These are phyloP conservation scores for Phyllosticta citriasiana DNA, from an alignment of 2,329 filamentous ascomycete genomes.

Conservation along the genomic window DNA sequence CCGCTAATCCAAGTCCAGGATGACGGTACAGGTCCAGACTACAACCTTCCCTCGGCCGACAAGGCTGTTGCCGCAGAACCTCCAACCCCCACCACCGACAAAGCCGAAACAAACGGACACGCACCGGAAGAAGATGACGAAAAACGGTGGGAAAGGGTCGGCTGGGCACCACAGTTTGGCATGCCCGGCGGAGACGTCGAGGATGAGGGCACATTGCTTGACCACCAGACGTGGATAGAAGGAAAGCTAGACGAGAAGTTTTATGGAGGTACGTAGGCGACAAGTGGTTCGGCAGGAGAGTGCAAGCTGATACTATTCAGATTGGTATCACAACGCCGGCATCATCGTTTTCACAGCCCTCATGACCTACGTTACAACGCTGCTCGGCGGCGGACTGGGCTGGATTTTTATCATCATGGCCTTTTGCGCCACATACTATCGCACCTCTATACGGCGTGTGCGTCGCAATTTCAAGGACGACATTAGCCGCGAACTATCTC, in stretches of 20 bases:
- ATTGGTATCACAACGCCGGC: constrained; percentile 98
- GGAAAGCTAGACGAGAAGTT: constrained; percentile 76
- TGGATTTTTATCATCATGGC: constrained; percentile 95
- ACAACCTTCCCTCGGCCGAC: constrained; percentile 67
- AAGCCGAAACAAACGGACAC: constrained; percentile 14
- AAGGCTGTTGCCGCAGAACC: constrained; percentile 56
- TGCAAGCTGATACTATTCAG: constrained; percentile 33
- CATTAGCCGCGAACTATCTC: constrained; percentile 76
- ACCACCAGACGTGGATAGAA: constrained; percentile 84
- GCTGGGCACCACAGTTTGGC: constrained; percentile 84
- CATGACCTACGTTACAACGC: constrained; percentile 77
- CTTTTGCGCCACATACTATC: constrained; percentile 86
- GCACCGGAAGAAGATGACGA: constrained; percentile 38
- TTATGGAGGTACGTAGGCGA: constrained; percentile 58
- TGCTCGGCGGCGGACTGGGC: constrained; percentile 80
- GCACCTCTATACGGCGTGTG: constrained; percentile 86
- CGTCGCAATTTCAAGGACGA: constrained; percentile 95
- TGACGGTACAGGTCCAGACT: constrained; percentile 56
- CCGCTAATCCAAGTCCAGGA: constrained; percentile 35
- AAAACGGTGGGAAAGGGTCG: constrained; percentile 49
- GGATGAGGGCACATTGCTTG: constrained; percentile 57
- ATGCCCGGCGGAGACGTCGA: constrained; percentile 37
- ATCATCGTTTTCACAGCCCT: constrained; percentile 90
- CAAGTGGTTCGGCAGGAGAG: constrained; percentile 15
- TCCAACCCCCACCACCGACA: constrained; percentile 40